Percentiles rank a stretch among this genome's conserved stretches.
phyloP scores from a whole-genome alignment of 371 early-diverging fungal species.

The Mortierella polycephala region DNA sequence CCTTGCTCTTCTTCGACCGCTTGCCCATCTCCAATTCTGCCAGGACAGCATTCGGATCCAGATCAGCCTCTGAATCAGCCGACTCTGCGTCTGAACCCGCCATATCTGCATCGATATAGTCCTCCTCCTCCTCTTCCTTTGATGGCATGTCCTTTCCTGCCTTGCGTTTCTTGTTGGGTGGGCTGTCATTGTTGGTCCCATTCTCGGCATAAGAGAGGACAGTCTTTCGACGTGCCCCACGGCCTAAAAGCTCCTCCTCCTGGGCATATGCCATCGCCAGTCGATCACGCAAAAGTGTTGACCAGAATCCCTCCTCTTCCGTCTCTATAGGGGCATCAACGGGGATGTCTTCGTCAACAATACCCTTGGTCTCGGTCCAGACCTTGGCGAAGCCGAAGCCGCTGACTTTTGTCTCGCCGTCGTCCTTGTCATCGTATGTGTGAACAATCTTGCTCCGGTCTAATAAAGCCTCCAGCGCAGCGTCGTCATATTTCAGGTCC shows the following conservation, averaged over 20 bases:
- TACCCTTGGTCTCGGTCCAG: slow-evolving; percentile 51
- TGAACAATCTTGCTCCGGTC: slow-evolving; percentile 64
- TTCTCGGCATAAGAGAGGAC: slow-evolving; percentile 52
- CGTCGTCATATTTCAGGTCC: slow-evolving; percentile 67
- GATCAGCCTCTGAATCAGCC: slow-evolving; percentile 26
- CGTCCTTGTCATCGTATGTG: slow-evolving; percentile 28
- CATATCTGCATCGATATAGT: slow-evolving; percentile 40
- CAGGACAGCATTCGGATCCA: slow-evolving; percentile 25
- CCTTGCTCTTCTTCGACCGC: slow-evolving; percentile 25
- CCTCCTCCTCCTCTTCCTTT: slow-evolving; percentile 43
- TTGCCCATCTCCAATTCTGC: slow-evolving; percentile 35
- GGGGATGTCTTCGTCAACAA: slow-evolving; percentile 54
- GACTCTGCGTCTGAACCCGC: slow-evolving; percentile 34
- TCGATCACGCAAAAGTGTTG: slow-evolving; percentile 42
- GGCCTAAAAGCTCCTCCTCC: slow-evolving; percentile 45
- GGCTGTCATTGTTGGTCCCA: slow-evolving; percentile 39
- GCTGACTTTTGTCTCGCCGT: slow-evolving; percentile 46
- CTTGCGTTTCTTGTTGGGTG: slow-evolving; percentile 46
- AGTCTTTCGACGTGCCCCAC: slow-evolving; percentile 50
- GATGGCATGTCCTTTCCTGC: slow-evolving; percentile 45
- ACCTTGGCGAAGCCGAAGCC: slow-evolving; percentile 56
- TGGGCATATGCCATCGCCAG: slow-evolving; percentile 41
- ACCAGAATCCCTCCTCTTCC: slow-evolving; percentile 53
- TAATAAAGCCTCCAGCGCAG: slow-evolving; percentile 71
- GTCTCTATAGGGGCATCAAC: slow-evolving; percentile 40